Conservation (phyloP, 225 moss, liverwort and hornwort species). For the Marchantia polymorpha region DNA sequence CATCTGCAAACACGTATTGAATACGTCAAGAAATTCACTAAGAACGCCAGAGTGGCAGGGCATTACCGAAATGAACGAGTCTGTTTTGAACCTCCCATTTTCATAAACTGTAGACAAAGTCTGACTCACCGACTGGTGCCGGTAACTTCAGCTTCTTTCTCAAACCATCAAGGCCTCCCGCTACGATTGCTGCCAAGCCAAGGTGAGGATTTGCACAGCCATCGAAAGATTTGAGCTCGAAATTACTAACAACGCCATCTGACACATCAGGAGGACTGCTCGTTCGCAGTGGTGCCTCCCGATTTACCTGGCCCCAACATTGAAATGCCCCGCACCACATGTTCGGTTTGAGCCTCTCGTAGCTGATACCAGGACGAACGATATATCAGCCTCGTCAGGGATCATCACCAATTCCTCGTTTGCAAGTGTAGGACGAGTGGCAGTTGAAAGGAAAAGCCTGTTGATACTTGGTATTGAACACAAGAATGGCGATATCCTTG, state of each 20-base stretch:
- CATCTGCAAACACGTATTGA: constrained; percentile 32
- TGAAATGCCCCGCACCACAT: constrained; percentile 80
- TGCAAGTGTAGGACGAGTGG: no score
- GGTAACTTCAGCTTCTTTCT: constrained; percentile 60
- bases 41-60: not conserved
- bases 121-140: constrained; percentile 49
- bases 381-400: not conserved
- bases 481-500: constrained; percentile 3
- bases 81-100: not conserved
- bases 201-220: constrained; percentile 81
- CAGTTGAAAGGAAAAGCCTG: no score
- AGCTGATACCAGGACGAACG: constrained; percentile 41
- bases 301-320: constrained; percentile 74
- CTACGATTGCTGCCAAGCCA: constrained; percentile 69
- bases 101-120: not conserved
- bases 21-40: not conserved
- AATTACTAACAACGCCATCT: constrained; percentile 57
- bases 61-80: not conserved
- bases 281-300: constrained; percentile 62
- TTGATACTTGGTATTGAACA: no score
- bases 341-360: constrained; percentile 51
- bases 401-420: not conserved
- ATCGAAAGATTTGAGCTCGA: constrained; percentile 80
- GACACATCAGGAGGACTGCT: constrained; percentile 50
- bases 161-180: constrained; percentile 81